Conservation (phyloP, 2,329 filamentous ascomycete species). For the Zopfia rhizophila region DNA sequence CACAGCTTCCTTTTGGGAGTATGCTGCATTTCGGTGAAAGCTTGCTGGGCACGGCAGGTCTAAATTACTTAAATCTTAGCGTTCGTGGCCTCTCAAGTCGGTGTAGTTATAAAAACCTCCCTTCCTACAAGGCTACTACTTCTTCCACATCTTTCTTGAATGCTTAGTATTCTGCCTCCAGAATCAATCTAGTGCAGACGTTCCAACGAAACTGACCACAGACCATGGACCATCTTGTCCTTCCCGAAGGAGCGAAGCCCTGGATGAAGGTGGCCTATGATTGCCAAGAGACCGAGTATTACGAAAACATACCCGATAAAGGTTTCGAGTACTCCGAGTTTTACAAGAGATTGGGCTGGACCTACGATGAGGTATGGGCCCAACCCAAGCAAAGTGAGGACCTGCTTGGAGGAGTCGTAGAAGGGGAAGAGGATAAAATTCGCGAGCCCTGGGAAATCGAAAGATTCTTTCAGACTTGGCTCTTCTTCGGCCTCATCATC, state of each 20-base stretch:
- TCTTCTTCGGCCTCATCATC: conserved; percentile 23
- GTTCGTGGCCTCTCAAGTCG: conserved; percentile 1
- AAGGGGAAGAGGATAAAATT: conserved; percentile 18
- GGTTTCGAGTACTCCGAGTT: conserved; percentile 13
- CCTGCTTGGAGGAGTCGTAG: conserved; percentile 17
- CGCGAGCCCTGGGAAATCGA: conserved; percentile 22
- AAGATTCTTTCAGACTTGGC: conserved; percentile 22
- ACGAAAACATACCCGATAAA: conserved; percentile 18
- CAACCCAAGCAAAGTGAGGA: conserved; percentile 20
- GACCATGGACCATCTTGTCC: conserved; percentile 21
- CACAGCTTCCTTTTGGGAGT: background rate
- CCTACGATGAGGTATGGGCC: conserved; percentile 17
- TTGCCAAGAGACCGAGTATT: conserved; percentile 12
- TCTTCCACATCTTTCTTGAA: background rate
- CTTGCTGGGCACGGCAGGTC: conserved; percentile 1
- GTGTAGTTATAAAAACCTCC: background rate
- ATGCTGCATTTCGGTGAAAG: background rate
- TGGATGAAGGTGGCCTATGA: conserved; percentile 22
- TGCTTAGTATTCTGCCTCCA: background rate
- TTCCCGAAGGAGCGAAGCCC: conserved; percentile 19
- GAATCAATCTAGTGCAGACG: background rate
- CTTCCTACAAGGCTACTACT: background rate
- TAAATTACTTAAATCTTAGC: conserved; percentile 1
- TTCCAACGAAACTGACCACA: background rate
- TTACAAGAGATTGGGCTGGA: conserved; percentile 12